These are phyloP conservation scores for Apiotrichum montevideense DNA, from an alignment of 1,284 basidiomycete species.

Conservation along the genomic window DNA sequence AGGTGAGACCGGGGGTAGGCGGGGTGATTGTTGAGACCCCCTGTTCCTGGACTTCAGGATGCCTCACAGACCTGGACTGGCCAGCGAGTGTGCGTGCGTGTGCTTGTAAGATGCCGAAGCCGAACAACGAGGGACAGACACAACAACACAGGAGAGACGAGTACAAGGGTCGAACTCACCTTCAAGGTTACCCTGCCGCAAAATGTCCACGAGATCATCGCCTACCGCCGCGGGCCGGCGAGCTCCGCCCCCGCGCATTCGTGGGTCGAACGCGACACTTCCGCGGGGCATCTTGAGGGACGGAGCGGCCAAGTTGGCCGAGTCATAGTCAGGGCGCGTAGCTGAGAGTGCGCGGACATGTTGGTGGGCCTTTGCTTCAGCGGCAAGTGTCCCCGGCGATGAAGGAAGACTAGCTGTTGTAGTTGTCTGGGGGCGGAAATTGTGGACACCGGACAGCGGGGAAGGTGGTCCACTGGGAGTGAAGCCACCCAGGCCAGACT, in stretches of 20 bases:
- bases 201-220: conserved; percentile 39
- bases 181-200: conserved; percentile 40
- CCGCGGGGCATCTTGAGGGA: conserved; percentile 11
- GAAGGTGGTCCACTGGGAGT: background rate
- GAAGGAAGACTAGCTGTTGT: background rate
- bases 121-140: too few relatives aligned
- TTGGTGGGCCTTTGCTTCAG: too few relatives aligned
- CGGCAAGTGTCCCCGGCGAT: background rate
- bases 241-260: conserved; percentile 14
- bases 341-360: too few relatives aligned
- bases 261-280: conserved; percentile 28
- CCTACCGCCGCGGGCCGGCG: conserved; percentile 40
- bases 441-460: background rate
- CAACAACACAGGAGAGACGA: too few relatives aligned
- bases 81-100: too few relatives aligned
- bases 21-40: background rate
- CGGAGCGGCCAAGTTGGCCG: conserved; percentile 3
- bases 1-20: background rate
- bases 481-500: background rate
- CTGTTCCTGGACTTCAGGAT: background rate
- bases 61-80: too few relatives aligned
- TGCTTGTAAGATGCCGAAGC: too few relatives aligned
- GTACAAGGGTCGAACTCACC: conserved; percentile 28
- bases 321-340: conserved; percentile 4
- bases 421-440: background rate